phyloP scores from a whole-genome alignment of 768 basidiomycete species.

The Podaxis carcinomalis region DNA sequence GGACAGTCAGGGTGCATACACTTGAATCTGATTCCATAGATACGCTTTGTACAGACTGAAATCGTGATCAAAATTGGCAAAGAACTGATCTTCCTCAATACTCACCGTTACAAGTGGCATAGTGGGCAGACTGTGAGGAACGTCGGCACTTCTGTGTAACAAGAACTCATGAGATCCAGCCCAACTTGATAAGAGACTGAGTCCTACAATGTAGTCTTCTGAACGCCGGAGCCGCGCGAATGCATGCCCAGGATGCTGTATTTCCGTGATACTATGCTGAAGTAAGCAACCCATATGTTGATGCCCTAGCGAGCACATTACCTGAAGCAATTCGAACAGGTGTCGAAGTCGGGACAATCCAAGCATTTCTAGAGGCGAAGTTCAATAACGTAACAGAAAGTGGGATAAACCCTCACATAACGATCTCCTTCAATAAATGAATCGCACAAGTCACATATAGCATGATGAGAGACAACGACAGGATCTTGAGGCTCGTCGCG shows the following conservation, averaged over 20 bases:
- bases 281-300: not conserved
- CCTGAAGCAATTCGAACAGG: constrained; percentile 68
- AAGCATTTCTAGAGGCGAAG: constrained; percentile 59
- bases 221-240: constrained; percentile 60
- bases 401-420: constrained; percentile 47
- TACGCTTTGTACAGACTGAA: constrained; percentile 8
- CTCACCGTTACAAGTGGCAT: constrained; percentile 62
- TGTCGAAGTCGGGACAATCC: constrained; percentile 81
- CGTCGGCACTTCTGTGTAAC: constrained; percentile 20
- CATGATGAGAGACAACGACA: constrained; percentile 44
- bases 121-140: constrained; percentile 30
- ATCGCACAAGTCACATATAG: constrained; percentile 76
- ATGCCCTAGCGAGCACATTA: constrained; percentile 21
- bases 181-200: not conserved
- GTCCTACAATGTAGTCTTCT: constrained; percentile 54
- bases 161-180: not conserved
- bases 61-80: not conserved
- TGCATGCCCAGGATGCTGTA: constrained; percentile 74
- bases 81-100: constrained; percentile 8
- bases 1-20: constrained; percentile 77
- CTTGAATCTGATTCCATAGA: constrained; percentile 27
- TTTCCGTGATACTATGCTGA: constrained; percentile 48
- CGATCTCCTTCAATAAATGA: constrained; percentile 65
- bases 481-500: constrained; percentile 6
- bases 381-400: not conserved